Evolutionary conservation across 2,329 filamentous ascomycete species (phyloP).

Genomic region (Colletotrichum spaethianum): DNA sequence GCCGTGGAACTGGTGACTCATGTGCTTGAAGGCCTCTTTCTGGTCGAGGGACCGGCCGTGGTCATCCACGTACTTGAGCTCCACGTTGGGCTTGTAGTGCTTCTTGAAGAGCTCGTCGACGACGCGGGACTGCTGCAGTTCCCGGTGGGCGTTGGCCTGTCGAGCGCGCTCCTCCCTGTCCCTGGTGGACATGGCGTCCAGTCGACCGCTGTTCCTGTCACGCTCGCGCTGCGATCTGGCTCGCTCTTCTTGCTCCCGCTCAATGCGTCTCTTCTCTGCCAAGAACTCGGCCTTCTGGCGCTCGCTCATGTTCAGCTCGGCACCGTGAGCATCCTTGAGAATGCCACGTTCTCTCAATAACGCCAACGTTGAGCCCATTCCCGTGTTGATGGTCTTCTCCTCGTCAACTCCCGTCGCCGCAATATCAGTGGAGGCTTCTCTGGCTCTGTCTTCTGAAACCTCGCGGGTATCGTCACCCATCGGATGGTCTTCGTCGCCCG

Average conservation of each 20-base stretch:
- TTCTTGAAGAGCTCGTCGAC: constrained; percentile 89
- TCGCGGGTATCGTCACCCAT: constrained; percentile 46
- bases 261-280: constrained; percentile 78
- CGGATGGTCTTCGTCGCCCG: constrained; percentile 53
- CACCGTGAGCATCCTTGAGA: constrained; percentile 74
- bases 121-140: constrained; percentile 85
- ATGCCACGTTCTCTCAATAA: constrained; percentile 90
- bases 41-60: constrained; percentile 86
- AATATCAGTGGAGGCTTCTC: constrained; percentile 62
- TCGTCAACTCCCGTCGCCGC: constrained; percentile 84
- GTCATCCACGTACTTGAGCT: constrained; percentile 93
- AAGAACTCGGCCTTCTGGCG: constrained; percentile 85
- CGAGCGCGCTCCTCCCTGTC: constrained; percentile 92
- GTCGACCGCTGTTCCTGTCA: constrained; percentile 85
- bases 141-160: constrained; percentile 88
- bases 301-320: constrained; percentile 75
- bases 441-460: constrained; percentile 54
- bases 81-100: constrained; percentile 90
- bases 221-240: constrained; percentile 87
- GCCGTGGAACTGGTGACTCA: constrained; percentile 98
- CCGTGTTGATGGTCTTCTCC: constrained; percentile 83
- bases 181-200: constrained; percentile 90
- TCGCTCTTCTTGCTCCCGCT: constrained; percentile 83
- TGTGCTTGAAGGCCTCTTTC: constrained; percentile 98
- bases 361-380: constrained; percentile 85